Evolutionary conservation across 2,329 filamentous ascomycete genomes (phyloP).

Genomic region (Fusarium torreyae): DNA sequence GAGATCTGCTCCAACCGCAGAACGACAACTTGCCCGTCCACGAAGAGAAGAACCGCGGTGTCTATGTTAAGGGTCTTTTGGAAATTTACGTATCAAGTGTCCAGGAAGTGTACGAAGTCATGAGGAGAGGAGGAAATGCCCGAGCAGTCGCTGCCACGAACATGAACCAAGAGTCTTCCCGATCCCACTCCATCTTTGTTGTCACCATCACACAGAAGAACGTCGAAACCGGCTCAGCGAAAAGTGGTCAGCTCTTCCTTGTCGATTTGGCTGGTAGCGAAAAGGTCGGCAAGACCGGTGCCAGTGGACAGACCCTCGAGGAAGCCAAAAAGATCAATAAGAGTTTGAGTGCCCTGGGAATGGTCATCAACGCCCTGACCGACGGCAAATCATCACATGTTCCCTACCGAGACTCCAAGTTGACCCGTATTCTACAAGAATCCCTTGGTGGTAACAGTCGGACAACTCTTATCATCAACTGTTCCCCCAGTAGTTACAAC

Average conservation of each 20-base stretch:
- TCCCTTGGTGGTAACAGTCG: constrained; percentile 97
- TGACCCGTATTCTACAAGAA: constrained; percentile 97
- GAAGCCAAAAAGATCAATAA: constrained; percentile 99
- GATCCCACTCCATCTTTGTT: constrained; percentile 98
- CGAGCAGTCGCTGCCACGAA: constrained; percentile 96
- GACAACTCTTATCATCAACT: constrained; percentile 99
- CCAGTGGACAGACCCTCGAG: constrained; percentile 95
- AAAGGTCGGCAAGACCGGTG: constrained; percentile 98
- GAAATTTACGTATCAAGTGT: constrained; percentile 97
- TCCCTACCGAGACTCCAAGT: constrained; percentile 97
- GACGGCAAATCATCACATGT: constrained; percentile 97
- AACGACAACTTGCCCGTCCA: constrained; percentile 98
- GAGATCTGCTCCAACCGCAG: constrained; percentile 90
- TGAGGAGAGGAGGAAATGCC: constrained; percentile 91
- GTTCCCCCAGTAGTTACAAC: constrained; percentile 99
- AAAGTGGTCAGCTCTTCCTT: constrained; percentile 96
- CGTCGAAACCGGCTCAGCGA: constrained; percentile 93
- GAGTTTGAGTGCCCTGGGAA: constrained; percentile 96
- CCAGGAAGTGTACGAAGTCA: constrained; percentile 95
- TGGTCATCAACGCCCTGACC: constrained; percentile 98
- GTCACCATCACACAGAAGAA: constrained; percentile 98
- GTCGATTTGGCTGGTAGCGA: constrained; percentile 98
- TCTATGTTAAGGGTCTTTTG: constrained; percentile 95
- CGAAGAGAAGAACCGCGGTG: constrained; percentile 95
- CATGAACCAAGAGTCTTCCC: constrained; percentile 99